Evolutionary conservation across 2,329 filamentous ascomycete species (phyloP).

Genomic region (Aspergillus awamori): DNA sequence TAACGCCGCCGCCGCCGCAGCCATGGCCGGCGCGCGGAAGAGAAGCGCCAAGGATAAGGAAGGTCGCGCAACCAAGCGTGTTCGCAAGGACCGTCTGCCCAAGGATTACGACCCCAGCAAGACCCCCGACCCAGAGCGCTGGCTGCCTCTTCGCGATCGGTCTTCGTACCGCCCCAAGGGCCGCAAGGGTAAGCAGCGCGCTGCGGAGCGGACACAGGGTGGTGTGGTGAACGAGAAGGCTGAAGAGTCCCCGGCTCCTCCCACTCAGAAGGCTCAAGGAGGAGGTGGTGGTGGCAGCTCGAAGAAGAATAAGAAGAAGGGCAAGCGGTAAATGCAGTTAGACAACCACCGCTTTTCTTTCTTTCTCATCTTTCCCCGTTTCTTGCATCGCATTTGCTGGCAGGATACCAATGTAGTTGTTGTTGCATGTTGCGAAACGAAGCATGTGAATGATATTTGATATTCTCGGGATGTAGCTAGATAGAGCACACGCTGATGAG

Average conservation of each 20-base stretch:
- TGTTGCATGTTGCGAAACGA: background rate
- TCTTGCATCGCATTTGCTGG: conserved; percentile 14
- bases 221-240: conserved; percentile 74
- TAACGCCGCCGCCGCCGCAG: conserved; percentile 35
- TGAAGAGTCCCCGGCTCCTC: conserved; percentile 52
- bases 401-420: background rate
- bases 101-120: conserved; percentile 69
- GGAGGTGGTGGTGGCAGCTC: conserved; percentile 42
- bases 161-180: conserved; percentile 88
- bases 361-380: background rate
- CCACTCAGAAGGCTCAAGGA: conserved; percentile 33
- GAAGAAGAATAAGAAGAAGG: conserved; percentile 55
- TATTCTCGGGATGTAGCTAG: background rate
- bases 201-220: conserved; percentile 78
- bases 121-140: conserved; percentile 84
- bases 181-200: conserved; percentile 86
- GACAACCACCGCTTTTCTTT: background rate
- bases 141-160: conserved; percentile 87
- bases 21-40: conserved; percentile 44
- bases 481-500: background rate
- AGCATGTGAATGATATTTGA: conserved; percentile 14
- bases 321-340: conserved; percentile 45
- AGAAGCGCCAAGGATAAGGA: conserved; percentile 39
- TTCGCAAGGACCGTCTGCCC: conserved; percentile 51
- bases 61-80: conserved; percentile 42